Base-by-base conservation (phyloP, 345 rosid species). In the Turnera subulata region DNA sequence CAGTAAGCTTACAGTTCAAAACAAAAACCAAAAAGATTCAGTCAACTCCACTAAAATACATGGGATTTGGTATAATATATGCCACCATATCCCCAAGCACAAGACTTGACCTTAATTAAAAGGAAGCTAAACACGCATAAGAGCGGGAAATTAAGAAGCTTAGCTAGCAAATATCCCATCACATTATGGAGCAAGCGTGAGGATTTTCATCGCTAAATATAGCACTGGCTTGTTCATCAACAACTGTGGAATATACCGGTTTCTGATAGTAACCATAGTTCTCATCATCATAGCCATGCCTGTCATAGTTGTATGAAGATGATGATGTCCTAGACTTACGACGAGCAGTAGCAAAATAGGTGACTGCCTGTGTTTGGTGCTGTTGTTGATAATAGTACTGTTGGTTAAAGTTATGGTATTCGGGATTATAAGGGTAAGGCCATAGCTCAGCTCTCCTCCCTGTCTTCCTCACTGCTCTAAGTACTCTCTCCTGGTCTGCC, bases 151-250 rank as follows among this genome's bases (percentile, higher is more conserved):
- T n/a, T n/a, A n/a, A n/a, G n/a, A n/a, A n/a, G n/a, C n/a, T n/a
- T n/a, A n/a, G n/a, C n/a, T n/a, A n/a, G n/a, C n/a, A n/a, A n/a
- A n/a, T n/a, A n/a, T n/a, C n/a, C n/a, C n/a, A 51, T 78, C 39
- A 83, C 88, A 85, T 81, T 10, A 85, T 76, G 20, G 77, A 62
- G 54, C 95, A 87, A 73, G 91, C 89, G 62, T 87, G 78, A 21
- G 91, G 93, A 64, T 87, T 87, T 2, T 87, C 97, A 50, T 91
- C 93, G 39, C 80, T 83, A 45, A 87, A 87, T 69, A 87, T 10
- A 50, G 84, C 47, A 55, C 69, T 40, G 55, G 82, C 65, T 38
- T 56, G 72, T 22, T 76, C 69, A 32, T 78, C 70, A 17, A 80
- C 14, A 62, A 68, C 32, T 38, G 70, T 66, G 0, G 79, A 50